Percentiles rank a stretch among this genome's conserved stretches.
These are phyloP conservation scores for Alternaria burnsii DNA, from an alignment of 2,329 filamentous ascomycete species.

Conservation along the genomic window DNA sequence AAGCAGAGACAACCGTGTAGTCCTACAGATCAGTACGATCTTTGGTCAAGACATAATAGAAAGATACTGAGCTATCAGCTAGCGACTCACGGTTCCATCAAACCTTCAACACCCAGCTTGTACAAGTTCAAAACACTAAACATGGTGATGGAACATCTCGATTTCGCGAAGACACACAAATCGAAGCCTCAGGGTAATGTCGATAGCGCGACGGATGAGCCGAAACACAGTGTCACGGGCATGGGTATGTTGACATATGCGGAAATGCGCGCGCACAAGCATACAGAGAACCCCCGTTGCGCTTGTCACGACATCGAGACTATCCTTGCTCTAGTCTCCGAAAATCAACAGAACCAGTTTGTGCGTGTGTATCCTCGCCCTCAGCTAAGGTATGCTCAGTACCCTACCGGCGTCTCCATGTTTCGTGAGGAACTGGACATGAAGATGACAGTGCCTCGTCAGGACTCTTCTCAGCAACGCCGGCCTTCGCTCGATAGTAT, in stretches of 20 bases:
- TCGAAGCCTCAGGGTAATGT: neutral
- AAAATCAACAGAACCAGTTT: neutral
- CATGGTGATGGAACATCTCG: neutral
- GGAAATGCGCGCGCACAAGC: neutral
- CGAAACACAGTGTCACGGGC: neutral
- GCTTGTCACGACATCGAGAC: neutral
- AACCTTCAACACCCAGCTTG: neutral
- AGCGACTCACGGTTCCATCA: neutral
- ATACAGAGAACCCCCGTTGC: neutral
- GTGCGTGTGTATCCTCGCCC: neutral
- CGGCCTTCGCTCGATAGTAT: neutral
- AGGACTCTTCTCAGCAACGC: neutral
- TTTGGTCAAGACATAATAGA: neutral
- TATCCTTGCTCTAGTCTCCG: neutral
- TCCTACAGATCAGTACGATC: neutral
- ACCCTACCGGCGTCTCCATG: neutral
- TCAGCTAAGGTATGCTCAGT: neutral
- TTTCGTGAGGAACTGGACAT: slow-evolving; percentile 1
- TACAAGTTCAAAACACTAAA: neutral
- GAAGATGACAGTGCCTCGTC: neutral
- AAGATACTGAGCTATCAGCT: neutral
- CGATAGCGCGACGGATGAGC: neutral
- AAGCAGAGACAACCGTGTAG: neutral
- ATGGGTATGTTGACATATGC: neutral
- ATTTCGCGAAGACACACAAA: neutral